These are phyloP conservation scores for Rhynchospora tenuis DNA, from an alignment of 176 grass and related monocot genomes.

Conservation along the genomic window DNA sequence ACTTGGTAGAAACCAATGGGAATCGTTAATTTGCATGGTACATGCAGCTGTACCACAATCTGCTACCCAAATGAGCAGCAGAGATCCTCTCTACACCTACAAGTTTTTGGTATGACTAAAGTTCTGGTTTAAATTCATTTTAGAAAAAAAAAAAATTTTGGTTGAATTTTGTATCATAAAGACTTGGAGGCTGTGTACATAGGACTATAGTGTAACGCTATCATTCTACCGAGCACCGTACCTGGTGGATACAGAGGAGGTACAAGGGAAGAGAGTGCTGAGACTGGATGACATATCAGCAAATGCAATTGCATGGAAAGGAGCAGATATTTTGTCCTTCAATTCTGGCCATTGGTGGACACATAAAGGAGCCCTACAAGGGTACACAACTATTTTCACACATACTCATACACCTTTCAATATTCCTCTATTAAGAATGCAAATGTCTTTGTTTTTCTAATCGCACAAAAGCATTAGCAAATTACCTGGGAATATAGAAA, in stretches of 20 bases:
- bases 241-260: constrained; percentile 71
- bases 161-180: constrained; percentile 5
- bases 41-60: constrained; percentile 60
- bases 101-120: constrained; percentile 44
- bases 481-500: neutral
- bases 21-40: constrained; percentile 92
- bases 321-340: constrained; percentile 76
- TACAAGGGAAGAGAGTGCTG: constrained; percentile 68
- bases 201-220: constrained; percentile 60
- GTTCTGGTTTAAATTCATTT: neutral
- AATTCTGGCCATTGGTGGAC: constrained; percentile 99
- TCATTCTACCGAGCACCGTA: constrained; percentile 87
- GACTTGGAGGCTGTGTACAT: neutral
- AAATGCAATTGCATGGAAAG: constrained; percentile 67
- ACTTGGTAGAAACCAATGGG: constrained; percentile 85
- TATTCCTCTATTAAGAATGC: neutral
- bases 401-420: neutral
- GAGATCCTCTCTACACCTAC: constrained; percentile 77
- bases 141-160: no score
- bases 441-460: neutral
- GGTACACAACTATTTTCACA: constrained; percentile 23
- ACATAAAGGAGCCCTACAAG: constrained; percentile 69
- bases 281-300: constrained; percentile 57
- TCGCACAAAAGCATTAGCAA: neutral
- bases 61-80: constrained; percentile 46